Base-by-base conservation (phyloP, 192 early-diverging fungal genomes). In the Allomyces javanicus region DNA sequence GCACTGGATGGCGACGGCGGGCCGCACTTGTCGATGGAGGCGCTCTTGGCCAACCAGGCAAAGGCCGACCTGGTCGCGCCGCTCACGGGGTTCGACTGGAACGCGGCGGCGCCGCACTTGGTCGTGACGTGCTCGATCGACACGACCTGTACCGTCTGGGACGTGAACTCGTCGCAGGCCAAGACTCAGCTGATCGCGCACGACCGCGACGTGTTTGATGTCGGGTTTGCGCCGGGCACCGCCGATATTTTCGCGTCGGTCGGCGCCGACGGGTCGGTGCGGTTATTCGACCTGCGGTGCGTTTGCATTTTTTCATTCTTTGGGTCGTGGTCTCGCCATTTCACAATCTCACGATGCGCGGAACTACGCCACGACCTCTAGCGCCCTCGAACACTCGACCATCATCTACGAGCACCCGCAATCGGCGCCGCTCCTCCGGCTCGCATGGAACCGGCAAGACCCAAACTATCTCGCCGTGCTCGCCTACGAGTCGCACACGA, bases 131-230 rank as follows among this genome's bases (percentile, higher is more conserved):
- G 88, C 44, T 89, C 87, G 67, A 94, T 99, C 62, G 96, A 99
- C 73, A 99, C 96, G 1, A 99, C 96, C n/a, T 99, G 96, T 72
- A 97, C 95, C 0, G 86, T 97, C 7, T 99, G 96, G 96, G 93
- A 99, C 69, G 83, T 99, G 10, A 87, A 91, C 79, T 88, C 91
- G n/a, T 84, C 82, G 27, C 91, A 96, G 78, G 90, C 94, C 40
- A 99, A 96, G 71, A 97, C 96, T 4, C 96, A 99, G 73, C 80
- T 99, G 44, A 99, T 99, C 80, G 96, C 96, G 4, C 96, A 99
- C 72, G 96, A 99, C 74, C 84, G 86, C 64, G 94, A 97, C 66
- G 96, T 99, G 22, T 96, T 88, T 76, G 96, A 99, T 72, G 96
- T 99, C n/a, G 85, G 89, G 14, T 99, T 97, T 79, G 82, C 87